Percentiles rank a stretch among this genome's conserved stretches.
These are phyloP conservation scores for Dryadomyces quercivorus DNA, from an alignment of 2,329 filamentous ascomycete genomes.

Conservation along the genomic window DNA sequence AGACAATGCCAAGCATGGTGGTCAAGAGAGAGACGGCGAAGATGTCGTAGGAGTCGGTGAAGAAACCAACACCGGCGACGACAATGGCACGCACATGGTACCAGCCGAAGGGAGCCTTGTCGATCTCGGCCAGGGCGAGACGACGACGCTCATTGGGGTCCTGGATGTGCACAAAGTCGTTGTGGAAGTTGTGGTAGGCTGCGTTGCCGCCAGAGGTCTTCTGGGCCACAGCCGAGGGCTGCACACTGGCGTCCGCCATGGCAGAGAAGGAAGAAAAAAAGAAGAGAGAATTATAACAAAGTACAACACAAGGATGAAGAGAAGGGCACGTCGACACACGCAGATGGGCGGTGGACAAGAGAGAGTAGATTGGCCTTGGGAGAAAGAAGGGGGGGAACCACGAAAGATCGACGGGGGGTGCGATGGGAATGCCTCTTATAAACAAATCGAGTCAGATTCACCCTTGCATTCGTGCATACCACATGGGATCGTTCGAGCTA, in stretches of 20 bases:
- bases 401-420: background rate
- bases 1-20: slow-evolving; percentile 68
- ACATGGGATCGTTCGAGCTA: background rate
- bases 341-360: slow-evolving; percentile 1
- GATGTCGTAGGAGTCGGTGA: slow-evolving; percentile 70
- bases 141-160: slow-evolving; percentile 70
- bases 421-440: background rate
- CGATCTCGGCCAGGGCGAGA: slow-evolving; percentile 68
- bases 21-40: slow-evolving; percentile 66
- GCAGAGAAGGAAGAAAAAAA: slow-evolving; percentile 1
- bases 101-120: slow-evolving; percentile 74
- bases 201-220: slow-evolving; percentile 54
- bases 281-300: background rate
- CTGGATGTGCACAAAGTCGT: slow-evolving; percentile 34
- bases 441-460: background rate
- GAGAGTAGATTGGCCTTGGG: background rate
- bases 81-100: slow-evolving; percentile 68
- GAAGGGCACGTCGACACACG: background rate
- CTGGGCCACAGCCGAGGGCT: slow-evolving; percentile 6
- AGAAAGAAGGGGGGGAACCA: too few relatives aligned
- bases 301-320: slow-evolving; percentile 2
- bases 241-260: slow-evolving; percentile 11
- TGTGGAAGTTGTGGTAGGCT: slow-evolving; percentile 64
- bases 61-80: slow-evolving; percentile 78
- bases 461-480: too few relatives aligned